A percentile compares a stretch with the other conserved stretches of the same genome.
These are phyloP conservation scores for Blastomyces percursus DNA, from an alignment of 2,329 filamentous ascomycete species.

Conservation along the genomic window DNA sequence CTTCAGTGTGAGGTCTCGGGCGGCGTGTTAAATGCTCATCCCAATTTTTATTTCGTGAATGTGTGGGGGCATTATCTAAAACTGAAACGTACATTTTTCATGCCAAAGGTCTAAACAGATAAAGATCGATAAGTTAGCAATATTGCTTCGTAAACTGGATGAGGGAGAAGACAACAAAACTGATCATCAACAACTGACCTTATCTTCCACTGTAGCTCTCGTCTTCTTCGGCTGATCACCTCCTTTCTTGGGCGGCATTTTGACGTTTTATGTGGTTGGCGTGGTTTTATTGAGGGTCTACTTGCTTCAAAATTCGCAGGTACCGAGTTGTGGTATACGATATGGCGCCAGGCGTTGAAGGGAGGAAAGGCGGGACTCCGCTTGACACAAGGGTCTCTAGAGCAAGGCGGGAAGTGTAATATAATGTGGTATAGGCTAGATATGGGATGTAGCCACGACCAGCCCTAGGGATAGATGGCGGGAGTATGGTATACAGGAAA, in stretches of 20 bases:
- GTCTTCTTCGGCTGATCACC: conserved; percentile 38
- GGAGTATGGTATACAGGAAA: neutral
- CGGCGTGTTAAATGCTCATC: neutral
- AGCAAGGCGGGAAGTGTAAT: neutral
- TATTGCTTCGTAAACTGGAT: neutral
- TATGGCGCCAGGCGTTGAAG: neutral
- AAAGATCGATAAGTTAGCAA: conserved; percentile 14
- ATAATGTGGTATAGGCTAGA: neutral
- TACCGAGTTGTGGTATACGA: neutral
- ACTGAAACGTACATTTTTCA: conserved; percentile 66
- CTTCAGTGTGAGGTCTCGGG: neutral
- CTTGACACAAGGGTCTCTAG: neutral
- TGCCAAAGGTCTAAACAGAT: conserved; percentile 68
- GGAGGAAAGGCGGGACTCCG: neutral
- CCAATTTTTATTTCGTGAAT: neutral
- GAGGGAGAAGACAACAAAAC: neutral
- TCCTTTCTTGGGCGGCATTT: conserved; percentile 40
- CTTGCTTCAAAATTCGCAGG: neutral
- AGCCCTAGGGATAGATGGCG: neutral
- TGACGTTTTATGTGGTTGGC: conserved; percentile 18
- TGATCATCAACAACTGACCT: conserved; percentile 34
- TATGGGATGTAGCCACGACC: neutral
- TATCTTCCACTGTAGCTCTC: conserved; percentile 61
- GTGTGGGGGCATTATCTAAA: neutral
- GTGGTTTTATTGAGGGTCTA: neutral